Conservation (phyloP, 257 asterid genomes). For the Fraxinus anomala region DNA sequence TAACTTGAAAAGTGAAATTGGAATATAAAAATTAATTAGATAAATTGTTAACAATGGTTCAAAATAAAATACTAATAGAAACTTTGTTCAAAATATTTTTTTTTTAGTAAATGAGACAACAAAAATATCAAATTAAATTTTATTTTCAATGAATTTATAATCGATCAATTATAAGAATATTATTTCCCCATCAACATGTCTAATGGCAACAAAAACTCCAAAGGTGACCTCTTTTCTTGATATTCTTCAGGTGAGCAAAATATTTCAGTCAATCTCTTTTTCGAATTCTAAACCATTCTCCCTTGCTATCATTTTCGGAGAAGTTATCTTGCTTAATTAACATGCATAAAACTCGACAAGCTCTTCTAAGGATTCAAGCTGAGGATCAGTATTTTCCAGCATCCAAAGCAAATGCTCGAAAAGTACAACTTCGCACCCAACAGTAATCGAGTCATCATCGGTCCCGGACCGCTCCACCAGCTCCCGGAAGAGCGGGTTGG, state of each 20-base stretch:
- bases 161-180: not conserved
- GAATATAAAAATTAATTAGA: not conserved
- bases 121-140: not conserved
- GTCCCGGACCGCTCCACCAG: conserved; percentile 50
- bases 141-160: not conserved
- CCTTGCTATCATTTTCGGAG: not conserved
- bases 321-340: conserved; percentile 32
- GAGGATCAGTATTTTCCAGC: conserved; percentile 87
- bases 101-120: not conserved
- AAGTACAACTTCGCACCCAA: conserved; percentile 86
- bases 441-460: conserved; percentile 43
- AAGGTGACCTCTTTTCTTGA: no score
- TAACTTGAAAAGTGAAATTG: not conserved
- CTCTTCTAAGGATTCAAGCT: conserved; percentile 75
- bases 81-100: no score
- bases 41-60: not conserved
- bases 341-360: conserved; percentile 74
- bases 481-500: conserved; percentile 88
- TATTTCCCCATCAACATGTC: not conserved
- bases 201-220: not conserved
- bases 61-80: no score
- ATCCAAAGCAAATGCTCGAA: conserved; percentile 90
- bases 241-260: no score
- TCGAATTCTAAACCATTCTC: not conserved
- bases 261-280: not conserved